A percentile compares a stretch with the other conserved stretches of the same genome.
These are phyloP conservation scores for Breynia disticha DNA, from an alignment of 441 rosid species.

Conservation along the genomic window DNA sequence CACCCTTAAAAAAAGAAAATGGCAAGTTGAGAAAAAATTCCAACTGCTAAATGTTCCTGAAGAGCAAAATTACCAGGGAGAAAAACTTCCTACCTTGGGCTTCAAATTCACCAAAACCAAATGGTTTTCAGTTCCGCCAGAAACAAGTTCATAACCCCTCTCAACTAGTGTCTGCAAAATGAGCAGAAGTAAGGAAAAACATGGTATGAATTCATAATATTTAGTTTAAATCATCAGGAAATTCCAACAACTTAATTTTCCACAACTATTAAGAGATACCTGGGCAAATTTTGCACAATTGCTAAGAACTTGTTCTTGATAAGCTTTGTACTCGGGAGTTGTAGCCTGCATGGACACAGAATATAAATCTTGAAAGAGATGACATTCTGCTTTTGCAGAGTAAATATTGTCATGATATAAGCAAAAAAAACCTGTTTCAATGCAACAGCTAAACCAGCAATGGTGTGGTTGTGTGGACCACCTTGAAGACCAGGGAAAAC, in stretches of 20 bases:
- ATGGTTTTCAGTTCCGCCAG: slow-evolving; percentile 97
- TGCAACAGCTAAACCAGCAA: slow-evolving; percentile 90
- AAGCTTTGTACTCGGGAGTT: slow-evolving; percentile 81
- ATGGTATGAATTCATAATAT: not conserved
- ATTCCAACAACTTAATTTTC: not conserved
- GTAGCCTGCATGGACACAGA: slow-evolving; percentile 35
- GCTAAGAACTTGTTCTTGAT: slow-evolving; percentile 87
- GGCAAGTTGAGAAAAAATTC: not conserved
- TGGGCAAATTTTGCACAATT: slow-evolving; percentile 76
- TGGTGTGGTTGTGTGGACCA: slow-evolving; percentile 97
- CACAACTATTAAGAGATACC: slow-evolving; percentile 25
- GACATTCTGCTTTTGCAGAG: too few species aligned
- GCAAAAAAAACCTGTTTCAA: slow-evolving; percentile 58
- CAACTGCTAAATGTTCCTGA: not conserved
- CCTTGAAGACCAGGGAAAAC: slow-evolving; percentile 99
- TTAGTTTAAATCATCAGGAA: not conserved
- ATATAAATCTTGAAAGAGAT: not conserved
- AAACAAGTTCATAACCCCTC: slow-evolving; percentile 84
- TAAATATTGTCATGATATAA: not conserved
- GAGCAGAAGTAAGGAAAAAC: slow-evolving; percentile 1
- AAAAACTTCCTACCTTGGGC: slow-evolving; percentile 50
- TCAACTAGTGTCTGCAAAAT: slow-evolving; percentile 50
- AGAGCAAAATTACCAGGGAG: not conserved
- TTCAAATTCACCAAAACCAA: slow-evolving; percentile 85
- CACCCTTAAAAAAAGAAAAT: slow-evolving; percentile 39